phyloP scores from a whole-genome alignment of 1,284 basidiomycete genomes.

The Sphaerobolus stellatus region DNA sequence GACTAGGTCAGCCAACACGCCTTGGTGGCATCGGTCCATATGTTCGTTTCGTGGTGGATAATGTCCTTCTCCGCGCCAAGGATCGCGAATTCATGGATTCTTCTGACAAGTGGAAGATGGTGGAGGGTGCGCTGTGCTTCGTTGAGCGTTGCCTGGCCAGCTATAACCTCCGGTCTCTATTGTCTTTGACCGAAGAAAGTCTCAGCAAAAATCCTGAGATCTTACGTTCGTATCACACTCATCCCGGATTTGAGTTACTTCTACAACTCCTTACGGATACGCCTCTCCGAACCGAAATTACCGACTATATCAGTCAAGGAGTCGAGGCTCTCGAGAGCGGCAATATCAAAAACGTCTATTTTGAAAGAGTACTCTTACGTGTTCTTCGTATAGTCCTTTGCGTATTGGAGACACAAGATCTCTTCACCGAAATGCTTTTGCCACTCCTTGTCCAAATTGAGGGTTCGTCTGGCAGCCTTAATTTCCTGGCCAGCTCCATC shows the following conservation, averaged over 20 bases:
- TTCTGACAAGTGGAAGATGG: slow-evolving; percentile 84
- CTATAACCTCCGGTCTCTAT: slow-evolving; percentile 73
- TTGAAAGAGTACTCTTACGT: slow-evolving; percentile 74
- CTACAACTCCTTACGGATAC: slow-evolving; percentile 75
- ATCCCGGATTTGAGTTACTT: slow-evolving; percentile 90
- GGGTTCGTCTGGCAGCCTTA: slow-evolving; percentile 52
- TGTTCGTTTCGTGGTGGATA: slow-evolving; percentile 84
- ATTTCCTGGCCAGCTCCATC: slow-evolving; percentile 54
- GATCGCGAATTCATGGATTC: slow-evolving; percentile 70
- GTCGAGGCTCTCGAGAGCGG: slow-evolving; percentile 75
- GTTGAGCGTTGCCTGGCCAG: slow-evolving; percentile 81
- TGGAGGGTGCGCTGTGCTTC: slow-evolving; percentile 82
- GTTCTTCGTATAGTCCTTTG: slow-evolving; percentile 83
- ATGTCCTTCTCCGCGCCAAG: slow-evolving; percentile 57
- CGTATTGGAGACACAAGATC: slow-evolving; percentile 81
- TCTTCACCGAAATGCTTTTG: slow-evolving; percentile 87
- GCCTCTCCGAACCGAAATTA: slow-evolving; percentile 66
- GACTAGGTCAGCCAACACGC: slow-evolving; percentile 72
- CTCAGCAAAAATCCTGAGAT: slow-evolving; percentile 48
- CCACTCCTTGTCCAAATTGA: slow-evolving; percentile 73
- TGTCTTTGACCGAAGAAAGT: slow-evolving; percentile 50
- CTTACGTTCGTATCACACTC: slow-evolving; percentile 57
- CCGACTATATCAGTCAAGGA: slow-evolving; percentile 77
- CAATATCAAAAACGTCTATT: slow-evolving; percentile 66
- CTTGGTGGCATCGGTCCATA: slow-evolving; percentile 77